A percentile compares a stretch with the other conserved stretches of the same genome.
These are phyloP conservation scores for Picea abies DNA, from an alignment of 83 land plant genomes.

Conservation along the genomic window DNA sequence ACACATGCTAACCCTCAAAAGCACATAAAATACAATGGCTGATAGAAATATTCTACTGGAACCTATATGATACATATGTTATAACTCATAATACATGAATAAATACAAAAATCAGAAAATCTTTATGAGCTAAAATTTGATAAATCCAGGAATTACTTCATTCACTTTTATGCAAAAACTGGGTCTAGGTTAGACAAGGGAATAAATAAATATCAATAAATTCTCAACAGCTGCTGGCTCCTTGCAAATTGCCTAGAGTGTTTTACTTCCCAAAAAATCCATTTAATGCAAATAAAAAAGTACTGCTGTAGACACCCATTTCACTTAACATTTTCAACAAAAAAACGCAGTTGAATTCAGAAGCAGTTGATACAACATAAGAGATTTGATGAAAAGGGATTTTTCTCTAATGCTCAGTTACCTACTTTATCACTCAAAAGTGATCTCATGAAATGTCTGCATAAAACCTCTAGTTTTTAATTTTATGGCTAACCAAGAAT, in stretches of 20 bases:
- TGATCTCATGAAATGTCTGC: not conserved
- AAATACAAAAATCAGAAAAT: not conserved
- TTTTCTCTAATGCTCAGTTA: not conserved
- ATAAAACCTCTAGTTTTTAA: not conserved
- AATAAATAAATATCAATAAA: not conserved
- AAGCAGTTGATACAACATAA: not conserved
- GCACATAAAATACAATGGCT: not conserved
- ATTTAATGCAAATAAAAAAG: not conserved
- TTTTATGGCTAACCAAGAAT: not conserved
- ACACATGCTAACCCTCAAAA: not conserved
- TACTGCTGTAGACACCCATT: not conserved
- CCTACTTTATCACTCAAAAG: not conserved
- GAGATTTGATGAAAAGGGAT: not conserved
- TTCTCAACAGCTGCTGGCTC: not conserved
- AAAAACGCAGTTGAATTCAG: not conserved
- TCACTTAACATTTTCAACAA: not conserved
- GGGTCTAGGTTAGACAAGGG: not conserved
- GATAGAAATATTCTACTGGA: not conserved
- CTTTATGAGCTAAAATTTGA: slow-evolving; percentile 6
- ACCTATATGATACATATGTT: not conserved
- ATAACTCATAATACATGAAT: not conserved
- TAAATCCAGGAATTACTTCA: not conserved
- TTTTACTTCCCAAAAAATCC: not conserved
- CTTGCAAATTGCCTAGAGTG: not conserved
- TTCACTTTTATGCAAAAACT: not conserved